Evolutionary conservation across 768 basidiomycete genomes (phyloP).

Genomic region (Solioccasus polychromus): DNA sequence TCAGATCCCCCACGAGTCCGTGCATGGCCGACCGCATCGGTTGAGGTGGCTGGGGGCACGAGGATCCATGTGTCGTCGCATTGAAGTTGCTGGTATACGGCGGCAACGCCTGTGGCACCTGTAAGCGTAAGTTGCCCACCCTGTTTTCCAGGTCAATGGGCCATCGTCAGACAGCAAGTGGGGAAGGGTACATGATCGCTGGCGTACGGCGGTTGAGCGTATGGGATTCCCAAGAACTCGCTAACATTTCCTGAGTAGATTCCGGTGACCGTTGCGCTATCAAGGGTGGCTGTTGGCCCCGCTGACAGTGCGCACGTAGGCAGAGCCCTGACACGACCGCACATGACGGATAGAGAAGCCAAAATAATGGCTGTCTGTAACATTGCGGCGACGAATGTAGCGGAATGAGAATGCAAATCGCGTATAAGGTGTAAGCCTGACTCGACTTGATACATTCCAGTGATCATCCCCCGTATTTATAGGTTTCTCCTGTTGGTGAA

Average conservation of each 20-base stretch:
- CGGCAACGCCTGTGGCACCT: neutral
- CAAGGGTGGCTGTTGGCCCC: neutral
- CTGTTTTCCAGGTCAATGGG: neutral
- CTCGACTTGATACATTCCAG: too few relatives aligned
- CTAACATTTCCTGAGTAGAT: neutral
- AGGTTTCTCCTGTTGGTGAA: too few relatives aligned
- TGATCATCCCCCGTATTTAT: too few relatives aligned
- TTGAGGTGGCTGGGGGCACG: constrained; percentile 10
- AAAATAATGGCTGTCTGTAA: neutral
- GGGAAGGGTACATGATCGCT: neutral
- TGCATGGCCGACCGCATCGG: constrained; percentile 18
- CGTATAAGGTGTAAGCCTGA: too few relatives aligned
- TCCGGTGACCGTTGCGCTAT: neutral
- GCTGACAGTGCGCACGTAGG: neutral
- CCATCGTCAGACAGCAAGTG: too few relatives aligned
- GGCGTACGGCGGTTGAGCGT: neutral
- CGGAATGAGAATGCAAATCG: too few relatives aligned
- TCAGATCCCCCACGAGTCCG: too few relatives aligned
- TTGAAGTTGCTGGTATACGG: neutral
- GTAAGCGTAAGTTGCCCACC: neutral
- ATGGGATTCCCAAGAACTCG: neutral
- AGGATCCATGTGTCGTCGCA: neutral
- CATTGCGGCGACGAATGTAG: neutral
- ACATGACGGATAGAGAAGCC: neutral
- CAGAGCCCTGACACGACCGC: neutral